These are phyloP conservation scores for Marsdenia floribunda DNA, from an alignment of 257 asterid species.

Conservation along the genomic window DNA sequence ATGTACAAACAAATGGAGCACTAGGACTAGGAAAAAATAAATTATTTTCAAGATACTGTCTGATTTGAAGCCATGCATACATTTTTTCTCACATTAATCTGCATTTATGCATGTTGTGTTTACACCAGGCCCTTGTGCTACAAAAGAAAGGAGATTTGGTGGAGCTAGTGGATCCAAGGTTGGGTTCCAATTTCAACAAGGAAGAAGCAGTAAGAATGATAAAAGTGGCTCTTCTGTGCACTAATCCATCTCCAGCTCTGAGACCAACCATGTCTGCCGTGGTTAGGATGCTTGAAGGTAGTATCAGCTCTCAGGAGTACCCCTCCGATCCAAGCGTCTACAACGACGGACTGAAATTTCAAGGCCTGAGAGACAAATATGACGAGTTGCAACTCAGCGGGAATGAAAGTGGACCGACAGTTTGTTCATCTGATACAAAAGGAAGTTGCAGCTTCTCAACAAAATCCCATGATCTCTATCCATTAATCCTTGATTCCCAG, in stretches of 20 bases:
- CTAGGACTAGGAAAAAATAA: no score
- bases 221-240: conserved; percentile 47
- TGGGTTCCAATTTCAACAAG: conserved; percentile 31
- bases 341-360: conserved; percentile 37
- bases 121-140: conserved; percentile 50
- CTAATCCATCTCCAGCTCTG: conserved; percentile 55
- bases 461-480: background rate
- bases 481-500: background rate
- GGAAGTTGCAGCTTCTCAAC: no score
- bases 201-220: conserved; percentile 47
- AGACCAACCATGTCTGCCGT: conserved; percentile 64
- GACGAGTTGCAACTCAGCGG: conserved; percentile 26
- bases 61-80: background rate
- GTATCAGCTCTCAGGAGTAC: conserved; percentile 29
- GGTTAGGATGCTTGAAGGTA: conserved; percentile 49
- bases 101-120: background rate
- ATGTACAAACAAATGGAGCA: no score
- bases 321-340: conserved; percentile 34
- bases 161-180: conserved; percentile 53
- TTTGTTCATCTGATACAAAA: background rate
- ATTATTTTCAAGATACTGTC: no score
- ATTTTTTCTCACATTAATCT: background rate
- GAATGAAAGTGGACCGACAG: conserved; percentile 16
- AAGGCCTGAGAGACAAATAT: conserved; percentile 40
- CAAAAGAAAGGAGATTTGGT: conserved; percentile 39